Conservation (phyloP, 148 eudicot genomes). For the Fallopia convolvulus region DNA sequence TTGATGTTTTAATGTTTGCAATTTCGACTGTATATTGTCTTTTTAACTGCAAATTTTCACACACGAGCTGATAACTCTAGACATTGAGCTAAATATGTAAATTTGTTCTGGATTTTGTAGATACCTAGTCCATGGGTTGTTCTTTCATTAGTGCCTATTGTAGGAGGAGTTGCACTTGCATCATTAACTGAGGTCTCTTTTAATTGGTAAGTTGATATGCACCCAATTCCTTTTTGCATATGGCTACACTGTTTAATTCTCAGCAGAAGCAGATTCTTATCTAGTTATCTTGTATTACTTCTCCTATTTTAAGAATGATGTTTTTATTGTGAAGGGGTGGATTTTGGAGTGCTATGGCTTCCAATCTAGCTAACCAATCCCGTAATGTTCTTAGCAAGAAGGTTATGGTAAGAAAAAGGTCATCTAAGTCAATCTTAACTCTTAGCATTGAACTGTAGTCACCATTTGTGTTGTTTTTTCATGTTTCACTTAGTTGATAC, state of each 20-base stretch:
- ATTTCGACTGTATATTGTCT: background rate
- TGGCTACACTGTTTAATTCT: background rate
- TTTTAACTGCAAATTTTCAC: background rate
- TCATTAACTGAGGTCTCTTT: conserved; percentile 90
- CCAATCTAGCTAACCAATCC: conserved; percentile 78
- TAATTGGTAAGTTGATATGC: conserved; percentile 55
- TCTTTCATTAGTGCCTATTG: conserved; percentile 72
- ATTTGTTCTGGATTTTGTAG: conserved; percentile 23
- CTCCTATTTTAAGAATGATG: background rate
- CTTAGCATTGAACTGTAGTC: background rate
- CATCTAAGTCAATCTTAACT: background rate
- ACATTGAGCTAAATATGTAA: background rate
- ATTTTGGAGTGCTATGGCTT: conserved; percentile 98
- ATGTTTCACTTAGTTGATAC: conserved; percentile 11
- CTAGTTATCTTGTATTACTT: background rate
- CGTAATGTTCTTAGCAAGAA: conserved; percentile 96
- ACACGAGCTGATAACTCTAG: background rate
- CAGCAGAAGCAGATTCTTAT: background rate
- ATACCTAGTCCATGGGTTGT: conserved; percentile 76
- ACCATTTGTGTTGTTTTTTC: background rate
- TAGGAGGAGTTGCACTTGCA: conserved; percentile 93
- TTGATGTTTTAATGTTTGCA: background rate
- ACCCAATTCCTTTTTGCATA: background rate
- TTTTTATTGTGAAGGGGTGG: conserved; percentile 55
- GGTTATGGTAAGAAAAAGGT: conserved; percentile 96